Base-by-base conservation (phyloP, 768 basidiomycete genomes). In the Hericium coralloides region DNA sequence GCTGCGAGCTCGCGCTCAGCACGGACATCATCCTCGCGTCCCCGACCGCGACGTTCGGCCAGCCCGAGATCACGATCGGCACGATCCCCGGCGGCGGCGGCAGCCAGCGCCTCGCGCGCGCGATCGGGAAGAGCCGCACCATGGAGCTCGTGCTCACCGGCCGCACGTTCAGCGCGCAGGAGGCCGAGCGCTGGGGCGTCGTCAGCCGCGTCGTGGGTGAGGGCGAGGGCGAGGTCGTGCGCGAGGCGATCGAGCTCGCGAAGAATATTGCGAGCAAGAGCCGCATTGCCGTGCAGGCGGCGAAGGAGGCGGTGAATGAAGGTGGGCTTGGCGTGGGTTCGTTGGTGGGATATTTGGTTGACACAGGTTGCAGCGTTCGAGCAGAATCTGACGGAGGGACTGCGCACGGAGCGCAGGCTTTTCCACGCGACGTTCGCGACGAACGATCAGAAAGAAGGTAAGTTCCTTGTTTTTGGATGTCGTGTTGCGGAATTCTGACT, bases 131-230 rank as follows among this genome's bases (percentile, higher is more conserved):
- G 72, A 91, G 92, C 9, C 83, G 90, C 60, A 80, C 94, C 15
- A 98, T 98, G 95, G 95, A 98, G 68, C 74, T 98, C 70, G 81
- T 91, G 47, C 77, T 98, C 49, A 97, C 95, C 0, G 95, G 95
- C 3, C 83, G 90, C 37, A 86, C 74, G 60, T 79, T 97, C 65
- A 72, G 77, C 52, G 95, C 95, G 1, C 72, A 81, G 56, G 90
- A 95, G 64, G 95, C 95, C 2, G 84, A 84, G 51, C 71, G 75
- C 38, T 95, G 92, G 91, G 95, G 95, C 3, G 77, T 98, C 60
- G 85, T 93, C 49, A 90, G 85, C 69, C 75, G 85, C 59, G 83
- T 98, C 52, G 89, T 93, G 1, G 78, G 74, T 0, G 87, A 85
- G 57, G 85, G 84, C 0, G 82, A 89, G 64, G 87, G 87, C 2